A percentile compares a stretch with the other conserved stretches of the same genome.
Conservation (phyloP, 768 basidiomycete species). For the Macrocybe gigantea region DNA sequence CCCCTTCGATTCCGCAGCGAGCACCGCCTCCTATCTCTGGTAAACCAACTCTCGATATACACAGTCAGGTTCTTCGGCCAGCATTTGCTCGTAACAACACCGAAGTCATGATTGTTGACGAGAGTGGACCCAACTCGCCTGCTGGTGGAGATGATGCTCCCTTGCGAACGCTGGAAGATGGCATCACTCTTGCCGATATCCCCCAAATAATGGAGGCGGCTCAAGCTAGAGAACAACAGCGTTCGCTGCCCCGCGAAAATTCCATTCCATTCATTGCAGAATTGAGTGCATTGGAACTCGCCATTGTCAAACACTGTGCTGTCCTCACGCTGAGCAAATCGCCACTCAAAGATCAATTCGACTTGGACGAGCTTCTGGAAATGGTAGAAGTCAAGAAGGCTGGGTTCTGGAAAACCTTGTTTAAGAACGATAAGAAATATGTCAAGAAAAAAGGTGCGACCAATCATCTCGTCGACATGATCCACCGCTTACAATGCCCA, state of each 20-base stretch:
- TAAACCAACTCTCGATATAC: constrained; percentile 20
- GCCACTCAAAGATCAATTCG: constrained; percentile 74
- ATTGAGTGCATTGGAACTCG: constrained; percentile 76
- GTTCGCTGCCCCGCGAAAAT: constrained; percentile 73
- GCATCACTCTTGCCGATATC: constrained; percentile 90
- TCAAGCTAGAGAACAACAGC: constrained; percentile 82
- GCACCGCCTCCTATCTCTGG: constrained; percentile 25
- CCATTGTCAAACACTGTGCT: constrained; percentile 90
- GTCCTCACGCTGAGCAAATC: constrained; percentile 75
- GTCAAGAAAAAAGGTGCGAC: constrained; percentile 75
- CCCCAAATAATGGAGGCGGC: constrained; percentile 90
- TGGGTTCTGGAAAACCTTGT: constrained; percentile 93
- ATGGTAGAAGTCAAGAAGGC: constrained; percentile 89
- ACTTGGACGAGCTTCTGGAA: constrained; percentile 91
- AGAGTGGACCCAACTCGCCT: constrained; percentile 68
- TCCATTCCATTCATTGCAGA: constrained; percentile 83
- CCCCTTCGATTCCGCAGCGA: constrained; percentile 21
- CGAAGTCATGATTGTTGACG: constrained; percentile 85
- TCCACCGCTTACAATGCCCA: background rate
- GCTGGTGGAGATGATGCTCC: constrained; percentile 34
- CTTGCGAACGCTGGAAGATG: constrained; percentile 52
- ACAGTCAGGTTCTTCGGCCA: constrained; percentile 55
- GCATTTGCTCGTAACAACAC: constrained; percentile 75
- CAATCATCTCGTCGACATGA: constrained; percentile 10
- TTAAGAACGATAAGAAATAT: constrained; percentile 91